Base-by-base conservation (phyloP, 2,329 filamentous ascomycete species). In the Verticillium alfalfae region DNA sequence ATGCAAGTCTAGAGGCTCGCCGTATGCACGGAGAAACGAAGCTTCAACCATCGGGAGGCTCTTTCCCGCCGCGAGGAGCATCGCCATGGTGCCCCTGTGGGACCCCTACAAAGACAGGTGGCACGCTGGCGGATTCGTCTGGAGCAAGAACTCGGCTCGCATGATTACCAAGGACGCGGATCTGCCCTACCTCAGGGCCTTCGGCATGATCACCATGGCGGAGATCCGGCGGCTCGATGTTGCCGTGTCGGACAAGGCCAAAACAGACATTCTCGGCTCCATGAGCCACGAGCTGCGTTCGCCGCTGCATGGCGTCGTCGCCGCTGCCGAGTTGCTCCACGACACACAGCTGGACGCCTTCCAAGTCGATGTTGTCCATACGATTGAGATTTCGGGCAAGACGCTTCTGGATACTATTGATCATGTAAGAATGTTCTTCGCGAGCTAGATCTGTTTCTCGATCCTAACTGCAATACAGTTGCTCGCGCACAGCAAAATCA, bases 211-310 rank as follows among this genome's bases (percentile, higher is more conserved):
- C 1, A 79, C 84, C 38, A 86, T 86, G 82, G 77, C 80, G 0
- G 83, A 86, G 62, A 73, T 86, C 8, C 78, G 79, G 1, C 76
- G 81, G 9, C 66, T 85, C 2, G 70, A 75, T 52, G 69, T 70
- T 0, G 56, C 71, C 5, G 65, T 69, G 16, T 72, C 74, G 7
- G 75, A 75, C 58, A 73, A 72, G 64, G 79, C 80, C 45, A 83
- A 84, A 68, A 79, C 79, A 0, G 81, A 84, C 61, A 83, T 86
- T 63, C 79, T 86, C 26, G 81, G 80, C 1, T 84, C 80, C 8
- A 79, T 86, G 55, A 83, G 80, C 31, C 84, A 87, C 68, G 84
- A 87, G 65, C 71, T 86, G 7, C 75, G 84, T 16, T 83, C 79
- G 3, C 84, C 84, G 2, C 72, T 87, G 1, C 83, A 86, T 63